A percentile compares a stretch with the other conserved stretches of the same genome.
These are phyloP conservation scores for Leccinum subspadiceum DNA, from an alignment of 1,284 basidiomycete species.

Conservation along the genomic window DNA sequence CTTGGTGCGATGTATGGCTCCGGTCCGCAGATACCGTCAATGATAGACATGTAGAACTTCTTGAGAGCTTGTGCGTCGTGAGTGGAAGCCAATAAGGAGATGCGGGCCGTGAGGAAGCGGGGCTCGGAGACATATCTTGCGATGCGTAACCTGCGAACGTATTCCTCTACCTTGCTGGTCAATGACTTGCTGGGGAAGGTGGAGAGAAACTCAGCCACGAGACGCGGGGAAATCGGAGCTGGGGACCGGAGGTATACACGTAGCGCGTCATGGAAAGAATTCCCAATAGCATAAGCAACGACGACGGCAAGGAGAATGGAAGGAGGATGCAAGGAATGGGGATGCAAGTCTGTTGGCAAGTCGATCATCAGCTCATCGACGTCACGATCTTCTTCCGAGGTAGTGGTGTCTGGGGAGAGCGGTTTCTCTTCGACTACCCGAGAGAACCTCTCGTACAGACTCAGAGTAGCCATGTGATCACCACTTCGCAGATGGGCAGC, in stretches of 20 bases:
- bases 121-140: constrained; percentile 53
- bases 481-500: constrained; percentile 41
- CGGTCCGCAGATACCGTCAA: constrained; percentile 48
- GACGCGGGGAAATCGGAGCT: constrained; percentile 37
- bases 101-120: constrained; percentile 46
- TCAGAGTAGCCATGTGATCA: constrained; percentile 43
- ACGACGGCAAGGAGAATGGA: constrained; percentile 50
- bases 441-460: constrained; percentile 46
- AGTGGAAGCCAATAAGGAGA: constrained; percentile 43
- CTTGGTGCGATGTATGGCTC: constrained; percentile 46
- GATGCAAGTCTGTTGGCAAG: constrained; percentile 15
- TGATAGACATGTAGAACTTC: constrained; percentile 47
- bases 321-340: constrained; percentile 26
- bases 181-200: constrained; percentile 38
- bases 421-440: constrained; percentile 26
- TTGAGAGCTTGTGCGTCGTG: constrained; percentile 36
- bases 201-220: constrained; percentile 38
- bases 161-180: constrained; percentile 40
- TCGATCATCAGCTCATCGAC: constrained; percentile 21
- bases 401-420: constrained; percentile 13
- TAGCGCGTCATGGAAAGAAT: constrained; percentile 54
- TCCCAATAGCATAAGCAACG: constrained; percentile 56
- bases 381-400: constrained; percentile 23
- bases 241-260: constrained; percentile 39
- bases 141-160: constrained; percentile 44